A percentile compares a stretch with the other conserved stretches of the same genome.
These are phyloP conservation scores for Picea abies DNA, from an alignment of 83 land plant species.

Conservation along the genomic window DNA sequence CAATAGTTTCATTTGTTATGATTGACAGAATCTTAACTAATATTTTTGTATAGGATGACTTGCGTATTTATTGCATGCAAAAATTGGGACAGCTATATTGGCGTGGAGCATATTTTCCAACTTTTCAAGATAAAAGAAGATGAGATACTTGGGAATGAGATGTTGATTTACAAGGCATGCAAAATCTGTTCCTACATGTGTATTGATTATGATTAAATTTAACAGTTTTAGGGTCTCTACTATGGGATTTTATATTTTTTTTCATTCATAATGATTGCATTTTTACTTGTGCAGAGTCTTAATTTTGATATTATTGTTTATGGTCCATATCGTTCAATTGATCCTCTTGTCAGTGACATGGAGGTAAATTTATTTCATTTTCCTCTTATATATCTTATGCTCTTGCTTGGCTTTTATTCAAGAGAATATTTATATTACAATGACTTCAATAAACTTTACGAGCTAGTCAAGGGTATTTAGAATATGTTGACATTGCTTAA, in stretches of 20 bases:
- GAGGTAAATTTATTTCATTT: slow-evolving; percentile 39
- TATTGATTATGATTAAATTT: background rate
- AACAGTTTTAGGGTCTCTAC: background rate
- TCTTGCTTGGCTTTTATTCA: no score
- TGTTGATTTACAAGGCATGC: slow-evolving; percentile 75
- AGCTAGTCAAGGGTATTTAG: no score
- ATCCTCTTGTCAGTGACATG: slow-evolving; percentile 79
- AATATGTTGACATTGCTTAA: no score
- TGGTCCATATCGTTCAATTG: slow-evolving; percentile 86
- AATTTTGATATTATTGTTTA: slow-evolving; percentile 95
- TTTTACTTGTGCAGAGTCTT: slow-evolving; percentile 54
- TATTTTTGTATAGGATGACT: slow-evolving; percentile 62
- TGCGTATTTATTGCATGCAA: slow-evolving; percentile 93
- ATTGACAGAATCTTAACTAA: no score
- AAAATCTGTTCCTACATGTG: background rate
- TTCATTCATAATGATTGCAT: background rate
- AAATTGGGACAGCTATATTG: slow-evolving; percentile 87
- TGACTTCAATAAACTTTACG: no score
- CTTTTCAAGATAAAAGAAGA: slow-evolving; percentile 87
- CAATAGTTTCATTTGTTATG: no score
- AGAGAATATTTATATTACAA: no score
- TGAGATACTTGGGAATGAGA: slow-evolving; percentile 78
- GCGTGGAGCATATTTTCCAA: slow-evolving; percentile 90
- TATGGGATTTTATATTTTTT: background rate
- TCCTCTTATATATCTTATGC: no score